Conservation (phyloP, 192 early-diverging fungal species). For the Backusella liffmaniae region DNA sequence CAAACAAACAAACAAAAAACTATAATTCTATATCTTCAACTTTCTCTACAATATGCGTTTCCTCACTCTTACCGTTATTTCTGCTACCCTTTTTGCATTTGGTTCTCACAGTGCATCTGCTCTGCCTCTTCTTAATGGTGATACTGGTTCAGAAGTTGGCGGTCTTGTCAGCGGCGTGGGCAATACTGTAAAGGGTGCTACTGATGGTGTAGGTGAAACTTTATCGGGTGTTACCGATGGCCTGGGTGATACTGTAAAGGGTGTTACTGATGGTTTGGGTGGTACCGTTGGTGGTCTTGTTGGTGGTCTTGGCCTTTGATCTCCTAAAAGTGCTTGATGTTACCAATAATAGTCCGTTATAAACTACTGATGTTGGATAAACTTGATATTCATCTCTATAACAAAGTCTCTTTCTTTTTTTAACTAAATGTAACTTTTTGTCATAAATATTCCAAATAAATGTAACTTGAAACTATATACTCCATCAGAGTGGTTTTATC, state of each 20-base stretch:
- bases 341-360: no score
- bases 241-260: not conserved
- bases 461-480: no score
- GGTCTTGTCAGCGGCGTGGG: no score
- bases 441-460: no score
- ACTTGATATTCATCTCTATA: no score
- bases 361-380: no score
- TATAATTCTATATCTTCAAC: not conserved
- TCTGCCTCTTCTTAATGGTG: not conserved
- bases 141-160: no score
- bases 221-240: no score
- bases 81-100: not conserved
- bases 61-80: not conserved
- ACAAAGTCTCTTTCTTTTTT: no score
- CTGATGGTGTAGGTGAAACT: not conserved
- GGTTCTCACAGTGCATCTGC: not conserved
- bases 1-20: not conserved
- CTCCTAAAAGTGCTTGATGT: no score
- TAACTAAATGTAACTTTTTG: no score
- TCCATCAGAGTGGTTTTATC: no score
- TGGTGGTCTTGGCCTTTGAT: not conserved
- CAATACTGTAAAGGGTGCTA: not conserved
- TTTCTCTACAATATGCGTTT: not conserved
- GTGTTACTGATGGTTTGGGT: not conserved
- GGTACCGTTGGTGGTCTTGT: not conserved